A percentile compares a stretch with the other conserved stretches of the same genome.
These are phyloP conservation scores for Pleurotus sapidus DNA, from an alignment of 768 basidiomycete species.

Conservation along the genomic window DNA sequence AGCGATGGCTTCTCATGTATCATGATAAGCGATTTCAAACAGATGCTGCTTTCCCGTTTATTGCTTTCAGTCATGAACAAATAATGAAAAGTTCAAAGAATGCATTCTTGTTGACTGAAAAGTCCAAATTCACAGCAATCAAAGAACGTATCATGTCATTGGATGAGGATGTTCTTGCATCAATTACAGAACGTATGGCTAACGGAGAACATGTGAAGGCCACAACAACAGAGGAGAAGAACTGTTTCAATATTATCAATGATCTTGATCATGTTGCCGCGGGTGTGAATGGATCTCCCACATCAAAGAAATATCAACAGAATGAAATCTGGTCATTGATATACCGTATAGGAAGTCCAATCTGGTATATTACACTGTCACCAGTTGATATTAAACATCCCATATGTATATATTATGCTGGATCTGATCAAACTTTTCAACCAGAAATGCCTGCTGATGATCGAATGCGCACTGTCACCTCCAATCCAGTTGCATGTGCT, in stretches of 20 bases:
- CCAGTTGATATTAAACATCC: neutral
- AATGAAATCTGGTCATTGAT: slow-evolving; percentile 12
- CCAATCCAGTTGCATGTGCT: slow-evolving; percentile 28
- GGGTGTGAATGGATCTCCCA: slow-evolving; percentile 22
- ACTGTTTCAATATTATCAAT: slow-evolving; percentile 28
- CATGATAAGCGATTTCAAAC: slow-evolving; percentile 25
- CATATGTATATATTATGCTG: slow-evolving; percentile 19
- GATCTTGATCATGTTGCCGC: slow-evolving; percentile 33
- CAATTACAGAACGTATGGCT: slow-evolving; percentile 16
- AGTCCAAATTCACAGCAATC: slow-evolving; percentile 22
- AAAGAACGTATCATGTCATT: slow-evolving; percentile 16
- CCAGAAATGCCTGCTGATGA: slow-evolving; percentile 12
- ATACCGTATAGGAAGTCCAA: slow-evolving; percentile 18
- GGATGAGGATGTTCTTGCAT: slow-evolving; percentile 17
- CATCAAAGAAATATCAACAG: neutral
- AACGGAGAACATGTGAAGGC: slow-evolving; percentile 22
- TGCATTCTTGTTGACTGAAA: slow-evolving; percentile 25
- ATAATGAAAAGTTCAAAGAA: slow-evolving; percentile 17
- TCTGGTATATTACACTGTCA: slow-evolving; percentile 1
- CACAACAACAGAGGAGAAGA: slow-evolving; percentile 26
- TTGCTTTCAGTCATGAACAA: slow-evolving; percentile 29
- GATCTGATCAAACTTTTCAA: slow-evolving; percentile 7
- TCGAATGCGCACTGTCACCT: slow-evolving; percentile 9
- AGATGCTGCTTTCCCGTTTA: slow-evolving; percentile 21
- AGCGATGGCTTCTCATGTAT: slow-evolving; percentile 26